Evolutionary conservation across 371 early-diverging fungal species (phyloP).

Genomic region (Zychaea mexicana): DNA sequence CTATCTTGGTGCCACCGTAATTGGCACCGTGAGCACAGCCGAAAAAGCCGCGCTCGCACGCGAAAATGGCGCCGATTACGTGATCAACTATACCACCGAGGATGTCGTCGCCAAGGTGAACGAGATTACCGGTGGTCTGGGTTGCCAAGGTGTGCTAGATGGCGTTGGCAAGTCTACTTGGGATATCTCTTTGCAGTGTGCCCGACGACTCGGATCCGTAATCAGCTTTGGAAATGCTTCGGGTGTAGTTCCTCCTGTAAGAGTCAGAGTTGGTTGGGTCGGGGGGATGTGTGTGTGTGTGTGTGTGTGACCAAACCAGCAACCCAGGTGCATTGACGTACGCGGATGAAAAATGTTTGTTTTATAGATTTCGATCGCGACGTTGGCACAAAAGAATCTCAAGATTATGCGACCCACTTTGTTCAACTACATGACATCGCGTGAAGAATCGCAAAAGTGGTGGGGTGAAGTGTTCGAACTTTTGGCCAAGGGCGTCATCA

Average conservation of each 20-base stretch:
- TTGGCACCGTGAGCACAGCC: constrained; percentile 82
- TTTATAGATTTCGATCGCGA: constrained; percentile 57
- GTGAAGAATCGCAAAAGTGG: constrained; percentile 72
- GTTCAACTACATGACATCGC: constrained; percentile 70
- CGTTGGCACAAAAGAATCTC: constrained; percentile 71
- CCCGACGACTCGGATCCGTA: constrained; percentile 76
- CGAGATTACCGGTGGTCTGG: constrained; percentile 75
- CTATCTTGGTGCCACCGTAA: constrained; percentile 84
- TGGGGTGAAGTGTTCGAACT: constrained; percentile 62
- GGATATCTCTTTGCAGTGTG: constrained; percentile 69
- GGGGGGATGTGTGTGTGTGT: too few species aligned
- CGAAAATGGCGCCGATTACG: constrained; percentile 75
- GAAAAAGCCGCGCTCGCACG: constrained; percentile 82
- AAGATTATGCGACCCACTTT: constrained; percentile 80
- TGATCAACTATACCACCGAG: constrained; percentile 74
- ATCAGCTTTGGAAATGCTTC: constrained; percentile 92
- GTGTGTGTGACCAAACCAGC: too few species aligned
- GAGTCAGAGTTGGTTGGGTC: too few species aligned
- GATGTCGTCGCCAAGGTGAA: constrained; percentile 70
- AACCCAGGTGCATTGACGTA: too few species aligned
- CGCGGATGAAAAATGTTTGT: background rate
- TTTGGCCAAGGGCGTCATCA: constrained; percentile 55
- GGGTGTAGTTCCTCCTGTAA: constrained; percentile 78
- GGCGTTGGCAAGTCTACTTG: constrained; percentile 92
- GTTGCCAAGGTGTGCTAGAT: constrained; percentile 88